Conservation (phyloP, 139 green algal species). For the Pseudopediastrum boryanum region DNA sequence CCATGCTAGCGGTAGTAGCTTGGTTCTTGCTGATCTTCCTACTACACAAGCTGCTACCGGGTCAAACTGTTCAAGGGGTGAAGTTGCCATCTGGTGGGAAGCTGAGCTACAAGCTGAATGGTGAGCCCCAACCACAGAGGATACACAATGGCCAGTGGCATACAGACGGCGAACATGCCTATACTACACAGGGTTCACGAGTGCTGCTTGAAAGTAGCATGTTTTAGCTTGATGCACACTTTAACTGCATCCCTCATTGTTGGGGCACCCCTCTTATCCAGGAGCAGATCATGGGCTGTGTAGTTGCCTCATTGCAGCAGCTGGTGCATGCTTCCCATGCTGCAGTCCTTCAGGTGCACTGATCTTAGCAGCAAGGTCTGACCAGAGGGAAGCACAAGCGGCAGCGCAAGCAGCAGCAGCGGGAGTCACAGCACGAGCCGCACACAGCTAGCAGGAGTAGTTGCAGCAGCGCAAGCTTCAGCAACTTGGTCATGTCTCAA, state of each 20-base stretch:
- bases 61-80: slow-evolving; percentile 62
- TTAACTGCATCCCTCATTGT: too few species aligned
- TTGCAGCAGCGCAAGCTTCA: neutral
- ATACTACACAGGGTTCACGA: neutral
- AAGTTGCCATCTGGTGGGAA: slow-evolving; percentile 58
- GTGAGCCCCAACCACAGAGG: slow-evolving; percentile 33
- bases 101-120: slow-evolving; percentile 89
- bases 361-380: too few species aligned
- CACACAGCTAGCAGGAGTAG: neutral
- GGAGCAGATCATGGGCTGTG: too few species aligned
- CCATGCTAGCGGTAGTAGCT: slow-evolving; percentile 52
- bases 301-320: too few species aligned
- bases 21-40: slow-evolving; percentile 69
- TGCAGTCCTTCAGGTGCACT: too few species aligned
- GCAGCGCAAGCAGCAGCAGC: too few species aligned
- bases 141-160: neutral
- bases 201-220: neutral
- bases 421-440: neutral
- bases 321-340: too few species aligned
- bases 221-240: neutral
- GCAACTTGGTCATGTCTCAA: too few species aligned
- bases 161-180: neutral
- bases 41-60: slow-evolving; percentile 85
- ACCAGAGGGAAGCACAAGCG: too few species aligned
- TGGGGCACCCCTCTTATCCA: too few species aligned